A percentile compares a stretch with the other conserved stretches of the same genome.
Evolutionary conservation across 2,329 filamentous ascomycete genomes (phyloP).

Genomic region (Hypoxylon sp.): DNA sequence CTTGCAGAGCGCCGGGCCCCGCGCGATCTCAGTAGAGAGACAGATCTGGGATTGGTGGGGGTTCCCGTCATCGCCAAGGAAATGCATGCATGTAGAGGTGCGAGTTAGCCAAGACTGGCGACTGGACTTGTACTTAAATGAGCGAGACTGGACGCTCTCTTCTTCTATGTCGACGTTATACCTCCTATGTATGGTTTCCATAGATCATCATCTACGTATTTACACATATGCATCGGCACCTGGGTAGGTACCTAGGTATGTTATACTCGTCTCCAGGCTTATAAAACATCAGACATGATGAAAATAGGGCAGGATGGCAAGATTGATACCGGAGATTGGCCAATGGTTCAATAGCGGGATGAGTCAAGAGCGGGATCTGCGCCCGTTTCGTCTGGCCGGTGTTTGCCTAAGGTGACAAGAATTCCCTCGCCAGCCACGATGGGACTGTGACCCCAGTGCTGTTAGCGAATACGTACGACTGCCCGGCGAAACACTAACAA

Average conservation of each 20-base stretch:
- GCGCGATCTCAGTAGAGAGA: not conserved
- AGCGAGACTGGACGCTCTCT: not conserved
- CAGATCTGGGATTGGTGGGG: not conserved
- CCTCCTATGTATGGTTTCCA: no score
- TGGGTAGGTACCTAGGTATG: not conserved
- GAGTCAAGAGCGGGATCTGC: constrained; percentile 26
- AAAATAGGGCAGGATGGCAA: not conserved
- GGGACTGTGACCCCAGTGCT: constrained; percentile 10
- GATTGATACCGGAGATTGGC: constrained; percentile 5
- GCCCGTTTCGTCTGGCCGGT: constrained; percentile 32
- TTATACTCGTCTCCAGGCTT: no score
- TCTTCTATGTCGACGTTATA: no score
- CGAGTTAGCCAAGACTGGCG: no score
- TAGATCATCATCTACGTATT: no score
- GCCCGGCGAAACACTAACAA: constrained; percentile 16
- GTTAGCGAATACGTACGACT: not conserved
- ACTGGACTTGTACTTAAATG: no score
- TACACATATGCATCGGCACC: no score
- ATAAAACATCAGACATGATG: no score
- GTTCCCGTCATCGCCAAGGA: no score
- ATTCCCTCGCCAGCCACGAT: constrained; percentile 13
- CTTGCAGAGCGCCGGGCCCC: not conserved
- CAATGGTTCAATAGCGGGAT: constrained; percentile 20
- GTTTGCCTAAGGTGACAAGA: constrained; percentile 27
- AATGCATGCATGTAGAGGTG: not conserved